Base-by-base conservation (phyloP, 2,329 filamentous ascomycete species). In the Alternaria gansuensis region DNA sequence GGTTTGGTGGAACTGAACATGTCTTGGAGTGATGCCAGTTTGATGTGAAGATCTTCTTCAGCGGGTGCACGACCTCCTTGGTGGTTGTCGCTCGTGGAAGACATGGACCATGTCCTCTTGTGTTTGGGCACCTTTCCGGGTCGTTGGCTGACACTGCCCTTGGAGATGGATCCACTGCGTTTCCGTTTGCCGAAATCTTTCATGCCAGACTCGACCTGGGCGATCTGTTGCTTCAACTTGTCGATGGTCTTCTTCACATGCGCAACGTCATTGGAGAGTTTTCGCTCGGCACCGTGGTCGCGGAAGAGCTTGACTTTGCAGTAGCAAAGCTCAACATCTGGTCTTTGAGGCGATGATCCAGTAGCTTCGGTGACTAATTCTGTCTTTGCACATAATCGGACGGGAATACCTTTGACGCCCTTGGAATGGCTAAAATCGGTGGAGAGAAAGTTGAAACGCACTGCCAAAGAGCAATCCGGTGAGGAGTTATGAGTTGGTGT, bases 351-450 rank as follows among this genome's bases (percentile, higher is more conserved):
- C 5, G 72, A 66, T 39, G 75, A 73, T 56, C 83, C 82, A 8
- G 83, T 79, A 26, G 84, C 83, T 14, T 82, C 79, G 0, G 84
- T 79, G 1, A 94, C 59, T 10, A 88, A 78, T 64, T 90, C 90
- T 0, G 95, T 98, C 79, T 98, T 98, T 13, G 93, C 88, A 77
- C 94, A 98, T 0, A 98, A 84, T 54, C 95, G 84, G 4, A 99
- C 93, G 0, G 95, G 94, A 65, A 98, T 97, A 34, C 95, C 95
- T 79, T 98, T 99, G 48, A 99, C 95, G 44, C 95, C 95, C 75
- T 99, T 99, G 9, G 95, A 98, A 74, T 98, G 95, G 77, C 94
- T 98, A 75, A 98, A 99, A 75, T 99, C 95, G 8, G 95, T 99
- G 0, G 95, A 99, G 0, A 99, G 83, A 74, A 99, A 99, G 80